Evolutionary conservation across 345 rosid genomes (phyloP), one percentile per base, ranked within the genome.

Genomic region (Sisymbrium irio): DNA sequence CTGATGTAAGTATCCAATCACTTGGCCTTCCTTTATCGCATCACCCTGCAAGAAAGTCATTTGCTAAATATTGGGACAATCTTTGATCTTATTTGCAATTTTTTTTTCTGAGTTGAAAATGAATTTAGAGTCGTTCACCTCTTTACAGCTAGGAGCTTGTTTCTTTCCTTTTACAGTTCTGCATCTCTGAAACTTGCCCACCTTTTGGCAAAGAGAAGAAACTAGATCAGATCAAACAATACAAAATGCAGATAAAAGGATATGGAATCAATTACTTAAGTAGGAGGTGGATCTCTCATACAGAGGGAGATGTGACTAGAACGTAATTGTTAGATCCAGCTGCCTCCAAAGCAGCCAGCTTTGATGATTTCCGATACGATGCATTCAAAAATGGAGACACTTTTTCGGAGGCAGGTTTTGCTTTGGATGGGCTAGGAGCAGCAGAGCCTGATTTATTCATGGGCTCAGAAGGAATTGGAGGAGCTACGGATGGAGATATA

Each of bases 1-100:
- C 77, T 88, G 96, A 80, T 88, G 86, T 79, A 94, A 3, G 79
- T 85, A 95, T 78, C 97, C 99, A 72, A 95, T 84, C 13, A 88
- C 85, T 65, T 95, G 97, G 39, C 96, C 99, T 82, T 92, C 96
- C 73, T 83, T 88, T 56, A 95, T 84, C 49, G 71, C 42, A 81
- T 83, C 90, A 77, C 99, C 99, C 99, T 95, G 85, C 59, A 72
- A 65, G 32, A 61, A 61, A 45, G 33, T 32, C 57, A 17, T 50
- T 15, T 37, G 33, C 28, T 59, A 15, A 76, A 28, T 10, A 49
- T 11, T 9, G 33, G 11, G 27, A 3, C 13, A 11, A 51, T 51
- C 49, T n/a, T 47, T 33, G 2, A 47, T 28, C 65, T 28, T 27
- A 28, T 54, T 44, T 25, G 12, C 12, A n/a, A 17, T 13, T 41